Evolutionary conservation across 2,329 filamentous ascomycete genomes (phyloP).

Genomic region (Byssothecium circinans): DNA sequence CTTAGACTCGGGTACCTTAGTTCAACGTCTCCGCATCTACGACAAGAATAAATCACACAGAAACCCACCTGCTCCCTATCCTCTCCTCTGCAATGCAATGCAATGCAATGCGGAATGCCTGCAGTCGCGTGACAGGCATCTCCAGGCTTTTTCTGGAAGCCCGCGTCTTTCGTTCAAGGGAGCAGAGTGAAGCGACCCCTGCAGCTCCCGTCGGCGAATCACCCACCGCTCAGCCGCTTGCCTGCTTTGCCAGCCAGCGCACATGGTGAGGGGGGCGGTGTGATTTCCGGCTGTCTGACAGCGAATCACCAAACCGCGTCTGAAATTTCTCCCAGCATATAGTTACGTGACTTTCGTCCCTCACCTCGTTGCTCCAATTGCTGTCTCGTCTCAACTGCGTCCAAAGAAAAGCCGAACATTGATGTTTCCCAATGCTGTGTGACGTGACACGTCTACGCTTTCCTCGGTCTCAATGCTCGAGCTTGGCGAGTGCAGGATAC

Average conservation of each 20-base stretch:
- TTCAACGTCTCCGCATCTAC: not conserved
- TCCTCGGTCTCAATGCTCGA: too few species aligned
- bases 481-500: not conserved
- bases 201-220: too few species aligned
- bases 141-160: constrained; percentile 32
- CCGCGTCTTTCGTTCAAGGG: constrained; percentile 8
- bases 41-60: not conserved
- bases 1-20: not conserved
- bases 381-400: constrained; percentile 11
- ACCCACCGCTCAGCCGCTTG: not conserved
- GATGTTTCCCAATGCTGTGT: not conserved
- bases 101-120: too few species aligned
- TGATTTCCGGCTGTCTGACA: constrained; percentile 20
- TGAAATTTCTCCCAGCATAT: not conserved
- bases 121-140: constrained; percentile 31
- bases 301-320: constrained; percentile 7
- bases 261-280: constrained; percentile 41
- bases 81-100: constrained; percentile 16
- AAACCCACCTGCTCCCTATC: constrained; percentile 7
- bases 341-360: not conserved
- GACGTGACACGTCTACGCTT: not conserved
- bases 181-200: too few species aligned
- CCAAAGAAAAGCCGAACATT: not conserved
- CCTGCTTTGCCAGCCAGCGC: constrained; percentile 25
- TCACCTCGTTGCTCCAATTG: constrained; percentile 6